A percentile compares a stretch with the other conserved stretches of the same genome.
Evolutionary conservation across 1,284 basidiomycete genomes (phyloP).

Genomic region (Apiotrichum sp.): DNA sequence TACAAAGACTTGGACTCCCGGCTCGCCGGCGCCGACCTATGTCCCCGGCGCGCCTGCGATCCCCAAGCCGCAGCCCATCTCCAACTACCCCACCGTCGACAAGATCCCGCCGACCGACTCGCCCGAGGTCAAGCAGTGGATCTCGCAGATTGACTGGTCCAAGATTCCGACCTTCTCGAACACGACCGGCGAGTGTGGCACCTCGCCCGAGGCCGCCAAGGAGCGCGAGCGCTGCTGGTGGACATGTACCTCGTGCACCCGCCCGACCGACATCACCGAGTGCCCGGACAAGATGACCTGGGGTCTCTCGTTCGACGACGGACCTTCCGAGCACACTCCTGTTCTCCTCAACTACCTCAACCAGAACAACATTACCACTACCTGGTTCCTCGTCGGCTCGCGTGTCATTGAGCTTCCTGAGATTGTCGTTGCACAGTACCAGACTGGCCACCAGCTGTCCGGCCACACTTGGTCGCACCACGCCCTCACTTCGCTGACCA

Average conservation of each 20-base stretch:
- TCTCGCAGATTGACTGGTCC: conserved; percentile 50
- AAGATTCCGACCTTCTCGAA: conserved; percentile 35
- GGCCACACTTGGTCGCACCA: conserved; percentile 54
- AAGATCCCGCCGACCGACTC: conserved; percentile 61
- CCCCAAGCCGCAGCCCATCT: conserved; percentile 27
- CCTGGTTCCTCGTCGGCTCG: conserved; percentile 49
- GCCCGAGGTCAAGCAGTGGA: conserved; percentile 65
- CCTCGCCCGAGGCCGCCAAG: conserved; percentile 55
- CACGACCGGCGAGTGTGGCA: conserved; percentile 39
- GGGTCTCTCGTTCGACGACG: conserved; percentile 50
- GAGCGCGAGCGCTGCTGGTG: conserved; percentile 70
- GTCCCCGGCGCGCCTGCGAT: conserved; percentile 46
- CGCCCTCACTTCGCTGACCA: conserved; percentile 68
- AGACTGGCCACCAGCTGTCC: conserved; percentile 37
- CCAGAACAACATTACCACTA: conserved; percentile 50
- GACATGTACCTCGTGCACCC: conserved; percentile 74
- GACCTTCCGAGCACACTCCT: conserved; percentile 51
- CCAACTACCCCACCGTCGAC: conserved; percentile 65
- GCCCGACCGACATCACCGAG: conserved; percentile 62
- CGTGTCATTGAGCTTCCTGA: conserved; percentile 19
- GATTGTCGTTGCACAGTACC: conserved; percentile 27
- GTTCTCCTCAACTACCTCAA: conserved; percentile 51
- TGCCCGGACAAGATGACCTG: conserved; percentile 64
- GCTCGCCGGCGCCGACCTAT: conserved; percentile 30
- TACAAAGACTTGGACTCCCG: conserved; percentile 38